Evolutionary conservation across 169 alveolate species (phyloP), one percentile per base, ranked within the genome.

Genomic region (Neospora caninum): DNA sequence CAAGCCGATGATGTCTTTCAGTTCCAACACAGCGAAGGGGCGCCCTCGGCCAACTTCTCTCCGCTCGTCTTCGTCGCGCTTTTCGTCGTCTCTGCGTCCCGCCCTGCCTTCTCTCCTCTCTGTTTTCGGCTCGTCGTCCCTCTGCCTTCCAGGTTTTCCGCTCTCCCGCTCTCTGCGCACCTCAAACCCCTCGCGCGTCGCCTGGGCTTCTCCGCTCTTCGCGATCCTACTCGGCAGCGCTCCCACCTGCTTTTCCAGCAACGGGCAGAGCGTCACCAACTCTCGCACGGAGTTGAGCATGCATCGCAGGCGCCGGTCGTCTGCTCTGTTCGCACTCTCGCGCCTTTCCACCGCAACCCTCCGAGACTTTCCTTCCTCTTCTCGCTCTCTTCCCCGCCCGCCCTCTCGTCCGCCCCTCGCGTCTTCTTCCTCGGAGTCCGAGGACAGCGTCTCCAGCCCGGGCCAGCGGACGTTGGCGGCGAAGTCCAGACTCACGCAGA

Each of bases 401-500:
- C 43, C 45, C 2, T 38, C 45, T 43, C 39, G 49, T 78, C 86
- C 42, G 45, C 86, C 39, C 45, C 86, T 1, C 29, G 10, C 10
- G 39, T n/a, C 86, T 78, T 78, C 86, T 78, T 78, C 86, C 27
- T 78, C 86, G 2, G 86, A 78, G 86, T 82, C 89, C 27, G 89
- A 38, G 34, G 89, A 82, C 25, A 82, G 89, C 38, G 25, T 42
- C 64, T 82, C 89, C 25, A 22, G 22, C 4, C 89, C 67, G 39
- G 89, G 89, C 89, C 89, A 82, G 34, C 25, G 67, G 38, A 82
- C 89, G 64, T 38, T 82, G 67, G 89, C 53, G 22, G 89, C 89
- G 89, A 82, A 82, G 41, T 82, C 89, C 18, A 82, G 89, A 20
- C 67, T 42, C 4, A 82, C 89, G 41, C 53, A 82, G 54, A 82